Conservation (phyloP, 2,329 filamentous ascomycete species). For the Botrytis porri region DNA sequence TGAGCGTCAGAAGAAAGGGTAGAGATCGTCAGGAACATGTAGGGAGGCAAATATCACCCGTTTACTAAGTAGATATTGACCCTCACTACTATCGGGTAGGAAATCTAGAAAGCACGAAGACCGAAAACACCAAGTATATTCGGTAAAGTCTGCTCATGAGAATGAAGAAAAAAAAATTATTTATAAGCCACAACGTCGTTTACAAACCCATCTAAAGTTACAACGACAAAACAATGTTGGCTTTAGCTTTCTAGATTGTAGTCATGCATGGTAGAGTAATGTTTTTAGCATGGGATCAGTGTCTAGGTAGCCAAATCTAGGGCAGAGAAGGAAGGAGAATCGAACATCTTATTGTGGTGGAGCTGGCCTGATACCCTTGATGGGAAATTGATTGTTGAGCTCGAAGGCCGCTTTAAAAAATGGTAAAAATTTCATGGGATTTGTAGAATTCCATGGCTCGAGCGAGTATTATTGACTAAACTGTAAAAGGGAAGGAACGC, state of each 20-base stretch:
- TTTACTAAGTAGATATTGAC: background rate
- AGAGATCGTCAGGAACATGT: constrained; percentile 20
- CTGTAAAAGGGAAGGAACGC: constrained; percentile 1
- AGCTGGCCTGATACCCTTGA: constrained; percentile 9
- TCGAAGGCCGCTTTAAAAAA: constrained; percentile 19
- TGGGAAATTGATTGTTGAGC: constrained; percentile 14
- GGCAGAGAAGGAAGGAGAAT: constrained; percentile 1
- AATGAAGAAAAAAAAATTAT: constrained; percentile 2
- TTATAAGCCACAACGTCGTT: constrained; percentile 4
- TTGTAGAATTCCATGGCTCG: constrained; percentile 18
- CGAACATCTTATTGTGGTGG: constrained; percentile 4
- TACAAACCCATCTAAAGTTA: background rate
- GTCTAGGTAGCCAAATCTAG: background rate
- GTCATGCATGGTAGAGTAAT: constrained; percentile 1
- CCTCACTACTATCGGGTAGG: background rate
- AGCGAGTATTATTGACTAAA: background rate
- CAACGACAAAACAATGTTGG: background rate
- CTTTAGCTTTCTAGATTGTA: background rate
- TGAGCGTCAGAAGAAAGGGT: constrained; percentile 9
- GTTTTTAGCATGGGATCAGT: background rate
- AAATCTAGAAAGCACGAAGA: background rate
- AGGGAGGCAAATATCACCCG: constrained; percentile 4
- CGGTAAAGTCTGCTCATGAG: background rate
- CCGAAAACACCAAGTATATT: constrained; percentile 1
- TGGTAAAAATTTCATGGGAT: constrained; percentile 17